phyloP scores from a whole-genome alignment of 1,284 basidiomycete species.

The Leccinum pachyderme region DNA sequence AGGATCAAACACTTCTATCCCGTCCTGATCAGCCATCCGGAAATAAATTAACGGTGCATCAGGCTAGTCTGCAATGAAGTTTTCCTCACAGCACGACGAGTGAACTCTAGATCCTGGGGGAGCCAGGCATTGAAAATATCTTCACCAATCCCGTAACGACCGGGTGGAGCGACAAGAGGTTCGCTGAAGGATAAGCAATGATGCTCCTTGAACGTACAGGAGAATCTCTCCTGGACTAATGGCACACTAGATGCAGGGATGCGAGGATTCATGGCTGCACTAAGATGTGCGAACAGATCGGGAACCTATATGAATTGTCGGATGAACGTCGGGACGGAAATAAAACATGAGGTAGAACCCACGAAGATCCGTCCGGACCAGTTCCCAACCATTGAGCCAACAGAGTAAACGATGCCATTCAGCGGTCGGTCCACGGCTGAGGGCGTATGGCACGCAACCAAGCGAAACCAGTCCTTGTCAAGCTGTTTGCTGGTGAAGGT shows the following conservation, averaged over 20 bases:
- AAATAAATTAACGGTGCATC: slow-evolving; percentile 11
- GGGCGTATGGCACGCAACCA: slow-evolving; percentile 40
- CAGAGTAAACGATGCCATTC: slow-evolving; percentile 39
- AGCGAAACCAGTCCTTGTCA: slow-evolving; percentile 46
- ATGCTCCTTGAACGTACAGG: slow-evolving; percentile 44
- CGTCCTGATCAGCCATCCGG: slow-evolving; percentile 34
- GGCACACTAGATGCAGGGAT: slow-evolving; percentile 23
- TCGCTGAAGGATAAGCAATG: slow-evolving; percentile 41
- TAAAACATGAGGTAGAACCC: slow-evolving; percentile 13
- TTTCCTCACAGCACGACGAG: slow-evolving; percentile 34
- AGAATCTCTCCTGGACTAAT: slow-evolving; percentile 38
- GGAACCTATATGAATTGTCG: slow-evolving; percentile 24
- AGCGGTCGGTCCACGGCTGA: slow-evolving; percentile 34
- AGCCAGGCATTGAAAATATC: slow-evolving; percentile 46
- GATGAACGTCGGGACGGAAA: slow-evolving; percentile 12
- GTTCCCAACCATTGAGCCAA: slow-evolving; percentile 41
- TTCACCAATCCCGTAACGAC: slow-evolving; percentile 37
- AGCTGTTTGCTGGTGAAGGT: slow-evolving; percentile 26
- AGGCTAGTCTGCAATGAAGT: neutral
- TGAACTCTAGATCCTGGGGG: slow-evolving; percentile 36
- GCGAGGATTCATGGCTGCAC: slow-evolving; percentile 21
- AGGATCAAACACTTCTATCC: slow-evolving; percentile 40
- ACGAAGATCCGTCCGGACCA: slow-evolving; percentile 46
- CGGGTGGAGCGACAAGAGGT: slow-evolving; percentile 36
- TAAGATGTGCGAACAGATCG: slow-evolving; percentile 24